Percentiles rank a stretch among this genome's conserved stretches.
Evolutionary conservation across 495 filamentous ascomycete genomes (phyloP).

Genomic region (Penicillium daleae): DNA sequence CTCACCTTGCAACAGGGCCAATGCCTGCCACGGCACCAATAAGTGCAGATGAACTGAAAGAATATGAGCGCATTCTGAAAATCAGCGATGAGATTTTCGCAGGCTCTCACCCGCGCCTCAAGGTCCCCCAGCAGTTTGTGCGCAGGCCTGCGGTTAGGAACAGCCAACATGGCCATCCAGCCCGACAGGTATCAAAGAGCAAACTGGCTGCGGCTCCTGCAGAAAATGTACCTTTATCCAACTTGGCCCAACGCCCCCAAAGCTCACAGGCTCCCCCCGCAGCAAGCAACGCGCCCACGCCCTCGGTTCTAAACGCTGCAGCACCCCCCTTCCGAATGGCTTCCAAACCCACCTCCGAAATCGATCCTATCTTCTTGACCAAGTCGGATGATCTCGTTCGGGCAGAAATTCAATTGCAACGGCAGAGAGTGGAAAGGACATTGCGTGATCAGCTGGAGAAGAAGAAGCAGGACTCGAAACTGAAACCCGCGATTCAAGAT

Average conservation of each 20-base stretch:
- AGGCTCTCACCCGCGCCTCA: conserved; percentile 75
- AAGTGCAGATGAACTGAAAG: conserved; percentile 40
- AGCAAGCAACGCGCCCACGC: conserved; percentile 31
- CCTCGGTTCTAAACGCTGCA: conserved; percentile 30
- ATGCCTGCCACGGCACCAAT: conserved; percentile 36
- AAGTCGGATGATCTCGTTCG: conserved; percentile 84
- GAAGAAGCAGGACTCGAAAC: conserved; percentile 57
- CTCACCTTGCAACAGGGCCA: conserved; percentile 43
- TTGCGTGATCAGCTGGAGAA: conserved; percentile 77
- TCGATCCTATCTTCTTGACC: conserved; percentile 78
- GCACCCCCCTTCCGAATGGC: conserved; percentile 42
- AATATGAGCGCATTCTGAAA: conserved; percentile 74
- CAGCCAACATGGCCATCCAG: conserved; percentile 29
- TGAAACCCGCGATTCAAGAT: conserved; percentile 60
- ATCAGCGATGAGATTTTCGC: conserved; percentile 77
- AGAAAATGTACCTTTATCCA: conserved; percentile 39
- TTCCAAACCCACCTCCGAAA: conserved; percentile 50
- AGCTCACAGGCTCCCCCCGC: conserved; percentile 37
- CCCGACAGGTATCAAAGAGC: conserved; percentile 28
- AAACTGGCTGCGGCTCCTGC: conserved; percentile 28
- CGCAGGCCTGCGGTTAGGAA: conserved; percentile 50
- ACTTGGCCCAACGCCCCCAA: conserved; percentile 31
- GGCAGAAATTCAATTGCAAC: conserved; percentile 79
- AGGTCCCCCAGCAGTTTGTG: conserved; percentile 62
- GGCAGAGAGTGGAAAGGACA: conserved; percentile 76